Conservation (phyloP, 2,329 filamentous ascomycete genomes). For the Colletotrichum zoysiae region DNA sequence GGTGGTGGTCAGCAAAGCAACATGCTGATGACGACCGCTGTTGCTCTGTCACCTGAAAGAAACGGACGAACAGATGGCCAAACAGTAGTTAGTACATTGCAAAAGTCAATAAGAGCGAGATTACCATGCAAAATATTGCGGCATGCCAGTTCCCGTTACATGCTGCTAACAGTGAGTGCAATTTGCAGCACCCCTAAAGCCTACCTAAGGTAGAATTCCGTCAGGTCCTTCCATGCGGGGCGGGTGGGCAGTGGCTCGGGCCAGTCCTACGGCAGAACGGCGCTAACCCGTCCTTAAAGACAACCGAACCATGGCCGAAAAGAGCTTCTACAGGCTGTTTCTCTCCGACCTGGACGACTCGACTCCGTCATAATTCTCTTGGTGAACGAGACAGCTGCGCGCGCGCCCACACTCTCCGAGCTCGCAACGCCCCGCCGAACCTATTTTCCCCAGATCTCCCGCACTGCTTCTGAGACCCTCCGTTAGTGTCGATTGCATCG, state of each 20-base stretch:
- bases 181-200: background rate
- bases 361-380: background rate
- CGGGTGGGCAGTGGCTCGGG: conserved; percentile 1
- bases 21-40: too few species aligned
- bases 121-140: background rate
- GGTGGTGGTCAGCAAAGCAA: background rate
- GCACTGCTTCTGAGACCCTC: background rate
- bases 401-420: background rate
- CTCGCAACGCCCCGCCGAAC: background rate
- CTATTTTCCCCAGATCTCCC: background rate
- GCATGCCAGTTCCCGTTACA: background rate
- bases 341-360: background rate
- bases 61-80: background rate
- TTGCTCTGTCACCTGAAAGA: background rate
- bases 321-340: background rate
- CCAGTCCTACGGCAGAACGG: conserved; percentile 15
- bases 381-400: conserved; percentile 2
- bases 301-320: conserved; percentile 1
- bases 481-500: conserved; percentile 13
- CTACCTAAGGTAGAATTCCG: background rate
- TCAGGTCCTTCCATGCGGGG: conserved; percentile 13
- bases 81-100: background rate
- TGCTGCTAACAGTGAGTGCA: background rate
- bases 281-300: conserved; percentile 37
- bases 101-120: background rate